Percentiles rank a stretch among this genome's conserved stretches.
These are phyloP conservation scores for Verticillium alfalfae DNA, from an alignment of 2,329 filamentous ascomycete genomes.

Conservation along the genomic window DNA sequence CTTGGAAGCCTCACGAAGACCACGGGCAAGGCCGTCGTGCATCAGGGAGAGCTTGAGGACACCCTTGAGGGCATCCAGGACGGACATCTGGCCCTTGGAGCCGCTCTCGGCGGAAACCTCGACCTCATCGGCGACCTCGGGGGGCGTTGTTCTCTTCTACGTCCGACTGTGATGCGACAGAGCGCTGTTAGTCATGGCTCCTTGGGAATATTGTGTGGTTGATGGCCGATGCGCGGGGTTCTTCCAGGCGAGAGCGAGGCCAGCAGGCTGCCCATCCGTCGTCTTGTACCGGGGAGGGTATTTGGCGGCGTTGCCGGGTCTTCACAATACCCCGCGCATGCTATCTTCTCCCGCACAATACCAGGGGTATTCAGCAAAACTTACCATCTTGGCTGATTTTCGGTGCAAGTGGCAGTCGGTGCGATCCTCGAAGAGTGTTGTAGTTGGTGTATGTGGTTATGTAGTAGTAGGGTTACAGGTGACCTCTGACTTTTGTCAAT, in stretches of 20 bases:
- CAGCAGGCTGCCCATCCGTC: neutral
- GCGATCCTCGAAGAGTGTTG: conserved; percentile 61
- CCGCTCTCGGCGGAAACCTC: conserved; percentile 90
- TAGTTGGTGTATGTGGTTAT: neutral
- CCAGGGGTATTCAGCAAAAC: conserved; percentile 19
- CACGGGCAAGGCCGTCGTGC: conserved; percentile 98
- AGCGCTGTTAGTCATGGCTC: neutral
- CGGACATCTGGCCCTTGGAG: conserved; percentile 90
- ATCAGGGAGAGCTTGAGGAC: conserved; percentile 98
- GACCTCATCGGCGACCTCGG: conserved; percentile 81
- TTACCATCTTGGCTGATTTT: conserved; percentile 55
- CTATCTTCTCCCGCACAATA: neutral
- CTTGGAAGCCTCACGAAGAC: conserved; percentile 97
- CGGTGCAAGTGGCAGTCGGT: conserved; percentile 47
- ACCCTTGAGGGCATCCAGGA: conserved; percentile 97
- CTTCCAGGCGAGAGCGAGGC: neutral
- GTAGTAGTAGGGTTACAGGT: neutral
- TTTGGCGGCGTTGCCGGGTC: neutral
- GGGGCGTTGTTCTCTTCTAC: conserved; percentile 98
- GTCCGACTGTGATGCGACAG: conserved; percentile 69
- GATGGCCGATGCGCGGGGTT: neutral
- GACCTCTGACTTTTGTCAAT: neutral
- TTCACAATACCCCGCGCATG: neutral
- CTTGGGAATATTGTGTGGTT: neutral
- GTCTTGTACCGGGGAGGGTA: neutral